Percentiles rank a stretch among this genome's conserved stretches.
These are phyloP conservation scores for Plantago ovata DNA, from an alignment of 257 asterid species.

Conservation along the genomic window DNA sequence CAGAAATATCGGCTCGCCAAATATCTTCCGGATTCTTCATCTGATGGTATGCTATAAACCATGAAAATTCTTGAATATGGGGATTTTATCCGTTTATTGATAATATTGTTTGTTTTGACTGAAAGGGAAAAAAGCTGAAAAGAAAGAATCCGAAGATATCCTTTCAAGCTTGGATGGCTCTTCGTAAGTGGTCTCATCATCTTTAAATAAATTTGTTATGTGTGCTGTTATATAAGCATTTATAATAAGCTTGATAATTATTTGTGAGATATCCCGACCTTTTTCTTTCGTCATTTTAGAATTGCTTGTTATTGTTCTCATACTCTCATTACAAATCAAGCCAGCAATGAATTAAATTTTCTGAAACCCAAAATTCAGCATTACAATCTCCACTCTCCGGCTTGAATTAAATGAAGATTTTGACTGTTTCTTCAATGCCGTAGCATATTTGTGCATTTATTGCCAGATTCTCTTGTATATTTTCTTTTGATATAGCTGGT, in stretches of 20 bases:
- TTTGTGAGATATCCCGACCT: conserved; percentile 12
- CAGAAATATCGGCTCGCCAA: conserved; percentile 99
- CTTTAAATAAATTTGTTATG: background rate
- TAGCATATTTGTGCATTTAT: no score
- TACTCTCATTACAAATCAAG: background rate
- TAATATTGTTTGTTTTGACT: conserved; percentile 21
- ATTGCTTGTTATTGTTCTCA: conserved; percentile 1
- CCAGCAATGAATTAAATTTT: no score
- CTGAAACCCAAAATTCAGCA: no score
- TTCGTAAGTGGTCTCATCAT: conserved; percentile 59
- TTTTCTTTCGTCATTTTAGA: conserved; percentile 1
- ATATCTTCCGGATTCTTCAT: conserved; percentile 91
- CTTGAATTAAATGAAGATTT: no score
- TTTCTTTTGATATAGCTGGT: no score
- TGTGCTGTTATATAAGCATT: background rate
- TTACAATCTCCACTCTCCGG: no score
- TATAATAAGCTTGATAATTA: background rate
- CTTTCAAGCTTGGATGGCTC: conserved; percentile 82
- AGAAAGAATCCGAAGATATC: conserved; percentile 78
- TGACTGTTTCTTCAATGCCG: no score
- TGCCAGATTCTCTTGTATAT: no score
- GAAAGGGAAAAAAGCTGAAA: conserved; percentile 72
- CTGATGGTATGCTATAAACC: conserved; percentile 79
- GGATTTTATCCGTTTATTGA: conserved; percentile 13
- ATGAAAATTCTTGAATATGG: background rate